A percentile compares a stretch with the other conserved stretches of the same genome.
Evolutionary conservation across 106 monocot genomes (phyloP).

Genomic region (Ottelia alismoides): DNA sequence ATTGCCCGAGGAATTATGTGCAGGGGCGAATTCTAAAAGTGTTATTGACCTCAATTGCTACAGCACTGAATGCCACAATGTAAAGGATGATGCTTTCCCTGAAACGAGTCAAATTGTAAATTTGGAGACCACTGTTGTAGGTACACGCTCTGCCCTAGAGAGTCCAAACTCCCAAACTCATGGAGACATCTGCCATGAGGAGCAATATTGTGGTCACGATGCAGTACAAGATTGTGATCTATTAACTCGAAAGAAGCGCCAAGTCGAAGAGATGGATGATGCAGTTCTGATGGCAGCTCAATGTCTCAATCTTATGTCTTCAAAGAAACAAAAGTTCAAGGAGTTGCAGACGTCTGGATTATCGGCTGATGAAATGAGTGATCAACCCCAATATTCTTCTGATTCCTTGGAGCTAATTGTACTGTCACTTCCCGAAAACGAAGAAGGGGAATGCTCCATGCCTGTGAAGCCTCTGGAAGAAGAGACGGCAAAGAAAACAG

Average conservation of each 20-base stretch:
- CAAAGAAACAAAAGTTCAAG: too few relatives aligned
- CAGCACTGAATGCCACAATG: background rate
- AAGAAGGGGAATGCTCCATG: conserved; percentile 12
- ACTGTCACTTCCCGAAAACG: conserved; percentile 34
- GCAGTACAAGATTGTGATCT: background rate
- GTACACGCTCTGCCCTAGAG: conserved; percentile 1
- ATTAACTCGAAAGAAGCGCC: background rate
- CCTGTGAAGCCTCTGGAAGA: background rate
- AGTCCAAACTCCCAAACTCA: background rate
- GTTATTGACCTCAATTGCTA: background rate
- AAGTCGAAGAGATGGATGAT: conserved; percentile 12
- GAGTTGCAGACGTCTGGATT: background rate
- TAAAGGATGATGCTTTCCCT: background rate
- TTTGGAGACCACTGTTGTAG: background rate
- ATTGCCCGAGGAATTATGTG: too few relatives aligned
- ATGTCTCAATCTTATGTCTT: conserved; percentile 24
- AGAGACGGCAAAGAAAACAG: conserved; percentile 4
- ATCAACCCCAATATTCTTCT: conserved; percentile 20
- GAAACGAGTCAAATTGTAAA: background rate
- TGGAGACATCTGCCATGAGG: background rate
- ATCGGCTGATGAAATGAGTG: conserved; percentile 2
- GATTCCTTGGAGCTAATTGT: conserved; percentile 66
- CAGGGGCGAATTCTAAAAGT: too few relatives aligned
- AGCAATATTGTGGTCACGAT: background rate
- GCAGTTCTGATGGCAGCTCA: conserved; percentile 33